Evolutionary conservation across 495 filamentous ascomycete genomes (phyloP), one percentile per base, ranked within the genome.

Genomic region (Penicillium cataractarum): DNA sequence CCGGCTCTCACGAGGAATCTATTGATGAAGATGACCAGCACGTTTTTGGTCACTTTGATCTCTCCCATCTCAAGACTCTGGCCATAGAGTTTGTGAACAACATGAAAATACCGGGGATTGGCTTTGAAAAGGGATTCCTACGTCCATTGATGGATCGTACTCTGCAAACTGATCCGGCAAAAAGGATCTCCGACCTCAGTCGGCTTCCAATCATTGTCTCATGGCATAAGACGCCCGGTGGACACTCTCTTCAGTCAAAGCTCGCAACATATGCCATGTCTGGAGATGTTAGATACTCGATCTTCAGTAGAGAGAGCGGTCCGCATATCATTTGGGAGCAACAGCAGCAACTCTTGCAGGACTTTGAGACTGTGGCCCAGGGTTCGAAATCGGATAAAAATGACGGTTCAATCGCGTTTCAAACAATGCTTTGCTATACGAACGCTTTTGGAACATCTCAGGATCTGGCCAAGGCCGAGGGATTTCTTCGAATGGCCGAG

Each of bases 251-350:
- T 12, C 57, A 71, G 58, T 66, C 62, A 29, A 65, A 71, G 49
- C 59, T 73, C 21, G 68, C 71, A 26, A 67, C 66, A n/a, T 67
- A 73, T 55, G 64, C 61, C 8, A 32, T 63, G 6, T 63, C 61
- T 60, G 39, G 68, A 61, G 35, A 69, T 15, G 60, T 71, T 48
- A 31, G 68, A 64, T 63, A 67, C 53, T 65, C 62, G 40, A 63
- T 54, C 53, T 71, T 55, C 56, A 73, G 61, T 57, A 65, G 68
- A 50, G 59, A 54, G 22, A 33, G 19, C n/a, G 50, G 31, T 4
- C 55, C 63, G 6, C 65, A 74, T 15, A 70, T 74, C 10, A 70
- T 70, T 39, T 74, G 70, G 67, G 71, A 74, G 46, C 69, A 74
- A 33, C 65, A 74, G 59, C 51, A 62, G 10, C 60, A 69, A 50